A percentile compares a stretch with the other conserved stretches of the same genome.
phyloP scores from a whole-genome alignment of 106 monocot genomes.

The Dendrobium catenatum region DNA sequence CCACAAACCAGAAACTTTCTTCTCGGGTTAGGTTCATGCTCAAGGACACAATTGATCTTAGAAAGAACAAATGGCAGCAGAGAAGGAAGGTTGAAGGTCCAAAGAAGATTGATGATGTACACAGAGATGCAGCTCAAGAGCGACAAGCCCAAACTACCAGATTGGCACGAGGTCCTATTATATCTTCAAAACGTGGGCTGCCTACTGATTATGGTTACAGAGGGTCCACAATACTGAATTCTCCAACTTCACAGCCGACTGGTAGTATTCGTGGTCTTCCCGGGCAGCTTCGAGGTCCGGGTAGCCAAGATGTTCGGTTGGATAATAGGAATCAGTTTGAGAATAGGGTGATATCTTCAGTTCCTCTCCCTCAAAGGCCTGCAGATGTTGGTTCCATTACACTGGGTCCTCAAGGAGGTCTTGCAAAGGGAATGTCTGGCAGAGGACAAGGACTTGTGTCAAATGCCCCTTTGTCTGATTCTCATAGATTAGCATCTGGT shows the following conservation, averaged over 20 bases:
- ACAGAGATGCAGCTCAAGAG: slow-evolving; percentile 92
- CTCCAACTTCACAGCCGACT: slow-evolving; percentile 46
- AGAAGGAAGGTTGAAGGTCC: slow-evolving; percentile 91
- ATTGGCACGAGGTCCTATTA: slow-evolving; percentile 47
- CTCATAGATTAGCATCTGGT: slow-evolving; percentile 31
- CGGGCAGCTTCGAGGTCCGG: slow-evolving; percentile 27
- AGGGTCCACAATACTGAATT: slow-evolving; percentile 32
- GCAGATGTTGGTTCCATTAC: slow-evolving; percentile 55
- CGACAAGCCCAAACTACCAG: slow-evolving; percentile 78
- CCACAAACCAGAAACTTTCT: slow-evolving; percentile 55
- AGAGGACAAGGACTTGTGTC: slow-evolving; percentile 60
- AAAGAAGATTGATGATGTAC: slow-evolving; percentile 96
- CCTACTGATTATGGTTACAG: slow-evolving; percentile 51
- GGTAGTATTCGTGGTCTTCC: slow-evolving; percentile 30
- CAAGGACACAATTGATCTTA: slow-evolving; percentile 82
- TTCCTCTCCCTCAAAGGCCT: slow-evolving; percentile 56
- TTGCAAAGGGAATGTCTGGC: slow-evolving; percentile 81
- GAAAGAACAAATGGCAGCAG: slow-evolving; percentile 81
- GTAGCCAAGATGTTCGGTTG: slow-evolving; percentile 53
- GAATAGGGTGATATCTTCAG: slow-evolving; percentile 39
- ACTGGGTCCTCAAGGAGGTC: slow-evolving; percentile 91
- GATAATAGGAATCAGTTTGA: slow-evolving; percentile 63
- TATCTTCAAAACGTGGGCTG: slow-evolving; percentile 48
- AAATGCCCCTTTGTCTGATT: slow-evolving; percentile 24
- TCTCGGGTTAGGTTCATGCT: slow-evolving; percentile 87